Evolutionary conservation across 108 stramenopile genomes (phyloP).

Genomic region (Nitzschia inconspicua): DNA sequence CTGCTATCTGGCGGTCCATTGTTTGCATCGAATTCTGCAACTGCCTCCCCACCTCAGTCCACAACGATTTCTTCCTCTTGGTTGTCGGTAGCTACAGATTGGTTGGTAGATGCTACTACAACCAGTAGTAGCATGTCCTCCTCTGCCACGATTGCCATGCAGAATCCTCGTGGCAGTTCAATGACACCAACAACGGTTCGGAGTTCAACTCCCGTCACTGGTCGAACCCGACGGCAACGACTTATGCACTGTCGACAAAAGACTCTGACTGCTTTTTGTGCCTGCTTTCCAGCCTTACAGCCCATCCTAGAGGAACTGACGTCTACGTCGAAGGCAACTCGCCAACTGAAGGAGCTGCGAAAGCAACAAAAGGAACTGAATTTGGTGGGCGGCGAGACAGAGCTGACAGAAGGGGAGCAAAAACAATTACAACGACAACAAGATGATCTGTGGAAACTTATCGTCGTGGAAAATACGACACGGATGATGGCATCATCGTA

Average conservation of each 20-base stretch:
- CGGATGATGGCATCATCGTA: slow-evolving; percentile 14
- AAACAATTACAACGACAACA: slow-evolving; percentile 2
- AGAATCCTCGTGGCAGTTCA: too few relatives aligned
- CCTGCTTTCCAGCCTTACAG: slow-evolving; percentile 14
- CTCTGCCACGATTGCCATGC: too few relatives aligned
- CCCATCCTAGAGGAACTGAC: slow-evolving; percentile 11
- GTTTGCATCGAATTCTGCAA: too few relatives aligned
- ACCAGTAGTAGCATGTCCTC: too few relatives aligned
- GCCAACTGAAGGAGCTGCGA: slow-evolving; percentile 10
- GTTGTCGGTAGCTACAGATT: too few relatives aligned
- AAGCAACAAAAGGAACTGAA: background rate
- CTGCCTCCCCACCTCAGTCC: too few relatives aligned
- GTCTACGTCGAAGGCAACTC: slow-evolving; percentile 9
- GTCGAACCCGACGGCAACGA: slow-evolving; percentile 6
- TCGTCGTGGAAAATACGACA: slow-evolving; percentile 16
- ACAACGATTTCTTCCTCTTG: too few relatives aligned
- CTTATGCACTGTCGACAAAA: slow-evolving; percentile 9
- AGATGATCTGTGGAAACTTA: slow-evolving; percentile 20
- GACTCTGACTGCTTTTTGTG: slow-evolving; percentile 10
- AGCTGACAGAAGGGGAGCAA: background rate
- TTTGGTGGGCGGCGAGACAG: background rate
- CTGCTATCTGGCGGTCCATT: too few relatives aligned
- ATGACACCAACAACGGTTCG: too few relatives aligned
- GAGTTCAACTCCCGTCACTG: too few relatives aligned
- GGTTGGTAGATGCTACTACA: too few relatives aligned